Evolutionary conservation across 495 filamentous ascomycete genomes (phyloP), one percentile per base, ranked within the genome.

Genomic region (Talaromyces proteolyticus): DNA sequence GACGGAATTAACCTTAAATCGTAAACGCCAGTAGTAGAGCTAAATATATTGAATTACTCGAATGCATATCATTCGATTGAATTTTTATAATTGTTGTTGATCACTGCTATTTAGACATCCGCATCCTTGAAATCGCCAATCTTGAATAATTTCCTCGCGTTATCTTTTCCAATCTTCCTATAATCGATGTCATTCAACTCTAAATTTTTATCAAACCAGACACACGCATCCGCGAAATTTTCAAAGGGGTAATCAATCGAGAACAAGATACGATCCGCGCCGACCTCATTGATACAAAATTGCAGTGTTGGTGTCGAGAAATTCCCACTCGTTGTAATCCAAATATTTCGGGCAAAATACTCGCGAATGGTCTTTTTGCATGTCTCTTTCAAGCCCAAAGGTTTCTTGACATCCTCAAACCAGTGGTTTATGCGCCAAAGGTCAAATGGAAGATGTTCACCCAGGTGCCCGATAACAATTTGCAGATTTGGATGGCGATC

Each of bases 391-490:
- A 72, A 43, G 2, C 68, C 70, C 1, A 76, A 59, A 38, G 62
- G 54, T 47, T 77, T 69, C 52, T 74, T 71, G 53, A 74, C 68
- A 25, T 72, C 64, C 42, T 73, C 64, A 19, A 74, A 73, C 80
- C 80, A 84, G 61, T 84, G 80, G 42, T 74, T 64, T 37, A 81
- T 78, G 10, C 83, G 72, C 61, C 78, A 78, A 51, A 87, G 64
- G 60, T 84, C 79, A 53, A 82, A 85, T 0, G 82, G 82, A 16
- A 86, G 63, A 50, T 78, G 72, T 62, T 87, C 82, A 6, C 84
- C 84, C 56, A 84, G 67, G 58, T 87, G 84, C 3, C 82, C 82
- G n/a, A 86, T 61, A 46, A 86, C 75, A 23, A 86, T 65, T 56
- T 86, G 81, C 26, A 86, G 60, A 20, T 68, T 68, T 0, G 82